A percentile compares a stretch with the other conserved stretches of the same genome.
phyloP scores from a whole-genome alignment of 2,329 filamentous ascomycete genomes.

The Pseudocercospora pini-densiflorae region DNA sequence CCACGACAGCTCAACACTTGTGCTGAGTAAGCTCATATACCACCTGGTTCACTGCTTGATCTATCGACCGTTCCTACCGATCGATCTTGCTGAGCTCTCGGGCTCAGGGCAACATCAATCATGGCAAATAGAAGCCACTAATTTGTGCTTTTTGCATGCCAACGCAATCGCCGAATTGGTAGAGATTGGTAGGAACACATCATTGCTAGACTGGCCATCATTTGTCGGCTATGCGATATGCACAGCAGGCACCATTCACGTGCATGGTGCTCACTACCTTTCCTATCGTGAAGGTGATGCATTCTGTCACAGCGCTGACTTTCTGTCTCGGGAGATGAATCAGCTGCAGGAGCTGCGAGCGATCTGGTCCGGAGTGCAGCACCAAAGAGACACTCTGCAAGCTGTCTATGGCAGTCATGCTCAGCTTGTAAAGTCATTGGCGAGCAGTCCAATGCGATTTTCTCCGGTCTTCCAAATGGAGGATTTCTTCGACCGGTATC shows the following conservation, averaged over 20 bases:
- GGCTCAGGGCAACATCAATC: slow-evolving; percentile 84
- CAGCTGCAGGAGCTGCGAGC: slow-evolving; percentile 76
- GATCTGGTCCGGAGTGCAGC: slow-evolving; percentile 77
- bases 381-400: slow-evolving; percentile 79
- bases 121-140: slow-evolving; percentile 91
- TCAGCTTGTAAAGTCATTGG: slow-evolving; percentile 75
- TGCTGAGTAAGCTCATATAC: slow-evolving; percentile 85
- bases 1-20: slow-evolving; percentile 74
- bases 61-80: slow-evolving; percentile 83
- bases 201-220: slow-evolving; percentile 80
- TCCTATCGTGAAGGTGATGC: slow-evolving; percentile 62
- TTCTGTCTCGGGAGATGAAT: slow-evolving; percentile 77
- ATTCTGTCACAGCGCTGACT: slow-evolving; percentile 70
- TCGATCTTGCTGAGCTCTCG: slow-evolving; percentile 79
- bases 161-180: slow-evolving; percentile 86
- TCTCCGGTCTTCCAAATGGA: slow-evolving; percentile 82
- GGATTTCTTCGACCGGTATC: slow-evolving; percentile 86
- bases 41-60: slow-evolving; percentile 86
- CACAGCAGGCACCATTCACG: slow-evolving; percentile 85
- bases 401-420: slow-evolving; percentile 77
- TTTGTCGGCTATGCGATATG: slow-evolving; percentile 87
- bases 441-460: slow-evolving; percentile 71
- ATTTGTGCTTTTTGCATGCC: slow-evolving; percentile 83
- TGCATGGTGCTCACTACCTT: slow-evolving; percentile 82
- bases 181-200: slow-evolving; percentile 74